A percentile compares a stretch with the other conserved stretches of the same genome.
Conservation (phyloP, 176 grass and related monocot species). For the Raddia distichophylla region DNA sequence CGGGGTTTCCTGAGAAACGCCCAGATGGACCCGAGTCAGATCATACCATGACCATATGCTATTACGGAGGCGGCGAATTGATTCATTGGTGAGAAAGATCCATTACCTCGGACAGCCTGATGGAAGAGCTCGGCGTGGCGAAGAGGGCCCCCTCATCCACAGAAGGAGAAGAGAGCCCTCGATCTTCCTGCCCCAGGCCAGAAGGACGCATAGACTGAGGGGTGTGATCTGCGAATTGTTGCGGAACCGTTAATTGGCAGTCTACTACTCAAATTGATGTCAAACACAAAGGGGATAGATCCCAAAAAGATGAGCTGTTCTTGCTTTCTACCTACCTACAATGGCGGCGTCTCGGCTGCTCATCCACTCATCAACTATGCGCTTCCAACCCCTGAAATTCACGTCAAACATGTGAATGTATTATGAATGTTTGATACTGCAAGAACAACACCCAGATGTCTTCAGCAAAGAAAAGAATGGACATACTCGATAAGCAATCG, state of each 20-base stretch:
- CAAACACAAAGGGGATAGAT: not conserved
- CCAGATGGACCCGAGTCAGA: slow-evolving; percentile 50
- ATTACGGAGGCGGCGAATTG: not conserved
- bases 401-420: slow-evolving; percentile 34
- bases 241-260: not conserved
- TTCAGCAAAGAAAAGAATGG: slow-evolving; percentile 3
- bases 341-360: slow-evolving; percentile 52
- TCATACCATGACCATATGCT: slow-evolving; percentile 5
- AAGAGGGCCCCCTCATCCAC: slow-evolving; percentile 59
- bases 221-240: slow-evolving; percentile 54
- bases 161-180: slow-evolving; percentile 48
- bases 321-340: slow-evolving; percentile 53
- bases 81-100: not conserved
- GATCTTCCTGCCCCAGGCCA: slow-evolving; percentile 56
- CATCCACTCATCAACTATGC: slow-evolving; percentile 73
- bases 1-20: slow-evolving; percentile 40
- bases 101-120: slow-evolving; percentile 68
- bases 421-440: not conserved
- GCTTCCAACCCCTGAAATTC: slow-evolving; percentile 72
- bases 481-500: slow-evolving; percentile 73
- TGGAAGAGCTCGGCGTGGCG: slow-evolving; percentile 58
- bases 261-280: not conserved
- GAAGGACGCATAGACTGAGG: slow-evolving; percentile 65
- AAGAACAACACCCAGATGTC: not conserved
- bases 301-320: slow-evolving; percentile 14